Base-by-base conservation (phyloP, 345 rosid genomes). In the Brassica cretica region DNA sequence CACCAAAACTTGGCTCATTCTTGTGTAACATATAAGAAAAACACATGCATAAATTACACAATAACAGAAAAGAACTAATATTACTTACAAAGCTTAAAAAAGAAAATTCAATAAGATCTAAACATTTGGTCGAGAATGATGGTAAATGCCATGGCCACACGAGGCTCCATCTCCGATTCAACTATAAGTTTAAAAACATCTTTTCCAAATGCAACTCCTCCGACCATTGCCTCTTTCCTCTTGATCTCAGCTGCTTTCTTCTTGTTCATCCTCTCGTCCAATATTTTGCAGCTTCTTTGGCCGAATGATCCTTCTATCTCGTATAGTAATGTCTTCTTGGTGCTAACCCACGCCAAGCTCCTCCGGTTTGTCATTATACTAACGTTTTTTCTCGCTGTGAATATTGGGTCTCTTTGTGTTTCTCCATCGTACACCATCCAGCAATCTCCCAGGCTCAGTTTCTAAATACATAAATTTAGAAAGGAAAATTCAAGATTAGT, bases 51-150 rank as follows among this genome's bases (percentile, higher is more conserved):
- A 72, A 49, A 73, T 61, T 68, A 73, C 73, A 72, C 73, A 35
- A 68, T 58, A 49, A 49, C 63, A 66, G 55, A 66, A 61, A 32
- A 2, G n/a, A 15, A 53, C 73, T 73, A 73, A 30, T 41, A 73
- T 64, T 44, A 66, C 64, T 6, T 64, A 80, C 69, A 62, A 6
- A 21, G 64, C 59, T 70, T 70, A 2, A 68, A 9, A 53, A 8
- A 10, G 2, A 5, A 68, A 69, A 64, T 14, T 79, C 72, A 83
- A 60, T 71, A 75, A 41, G 98, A 91, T 64, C 89, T 86, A 75
- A 84, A 93, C 99, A 95, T 95, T 82, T 91, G 96, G 68, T 93
- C 98, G 4, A 95, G 93, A 41, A 93, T 86, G 74, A 93, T 91
- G 76, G 91, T 92, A 0, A 95, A 66, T 2, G 96, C 92, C 99